These are phyloP conservation scores for Balamuthia mandrillaris DNA, from an alignment of 208 protist genomes.

Conservation along the genomic window DNA sequence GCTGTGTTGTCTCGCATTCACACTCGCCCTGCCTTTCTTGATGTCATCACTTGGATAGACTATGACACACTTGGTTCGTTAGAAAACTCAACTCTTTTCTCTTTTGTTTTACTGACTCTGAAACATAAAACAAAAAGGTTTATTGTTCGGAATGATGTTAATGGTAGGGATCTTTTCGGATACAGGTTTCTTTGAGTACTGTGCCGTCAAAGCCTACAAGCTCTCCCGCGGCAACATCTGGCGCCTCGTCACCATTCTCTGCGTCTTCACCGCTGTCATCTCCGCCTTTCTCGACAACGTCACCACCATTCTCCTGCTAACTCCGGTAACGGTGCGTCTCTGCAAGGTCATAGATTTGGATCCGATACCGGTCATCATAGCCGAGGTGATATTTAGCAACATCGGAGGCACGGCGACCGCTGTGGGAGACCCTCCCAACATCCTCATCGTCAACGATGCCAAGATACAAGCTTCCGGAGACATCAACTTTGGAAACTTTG, in stretches of 20 bases:
- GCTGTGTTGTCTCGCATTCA: not conserved
- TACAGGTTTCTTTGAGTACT: conserved; percentile 72
- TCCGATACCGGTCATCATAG: conserved; percentile 64
- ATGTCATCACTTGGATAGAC: conserved; percentile 67
- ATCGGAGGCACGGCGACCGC: conserved; percentile 64
- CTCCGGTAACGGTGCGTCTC: conserved; percentile 69
- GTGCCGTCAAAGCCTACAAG: conserved; percentile 56
- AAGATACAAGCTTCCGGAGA: not conserved
- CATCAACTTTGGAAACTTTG: conserved; percentile 37
- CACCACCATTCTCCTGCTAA: conserved; percentile 71
- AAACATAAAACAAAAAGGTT: too few species aligned
- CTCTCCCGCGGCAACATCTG: conserved; percentile 56
- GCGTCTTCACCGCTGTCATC: conserved; percentile 48
- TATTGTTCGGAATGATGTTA: conserved; percentile 75
- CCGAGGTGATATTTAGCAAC: conserved; percentile 66
- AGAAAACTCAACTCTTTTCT: too few species aligned
- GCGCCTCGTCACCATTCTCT: conserved; percentile 29
- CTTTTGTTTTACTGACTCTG: too few species aligned
- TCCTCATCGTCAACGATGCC: conserved; percentile 66
- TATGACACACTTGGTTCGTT: conserved; percentile 13
- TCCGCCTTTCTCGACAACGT: conserved; percentile 77
- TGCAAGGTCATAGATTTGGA: conserved; percentile 59
- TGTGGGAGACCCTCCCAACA: conserved; percentile 71
- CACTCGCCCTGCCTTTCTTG: not conserved
- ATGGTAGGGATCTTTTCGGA: conserved; percentile 67